Evolutionary conservation across 345 rosid species (phyloP), one percentile per base, ranked within the genome.

Genomic region (Eucalyptus erythrocorys): DNA sequence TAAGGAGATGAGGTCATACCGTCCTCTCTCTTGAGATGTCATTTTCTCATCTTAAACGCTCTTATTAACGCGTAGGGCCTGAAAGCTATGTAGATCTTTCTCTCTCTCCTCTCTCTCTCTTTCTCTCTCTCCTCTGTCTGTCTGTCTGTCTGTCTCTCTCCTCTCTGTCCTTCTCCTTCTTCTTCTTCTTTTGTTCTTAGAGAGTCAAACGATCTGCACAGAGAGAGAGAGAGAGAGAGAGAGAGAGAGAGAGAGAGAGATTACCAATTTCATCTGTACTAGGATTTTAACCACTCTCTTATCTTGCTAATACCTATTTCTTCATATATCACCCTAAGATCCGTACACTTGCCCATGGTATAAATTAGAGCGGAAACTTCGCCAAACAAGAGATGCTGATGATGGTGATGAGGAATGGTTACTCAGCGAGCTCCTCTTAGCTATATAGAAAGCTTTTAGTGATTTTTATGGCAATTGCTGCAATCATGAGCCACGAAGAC

Each of bases 401-500:
- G 37, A 85, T 49, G 51, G 47, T 86, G 47, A 34, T 86, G 84
- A 76, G 42, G 84, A 76, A 40, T 40, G 84, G 84, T 47, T 32
- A 43, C 87, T 34, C 55, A 14, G 53, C 13, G n/a, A 37, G 30
- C 43, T 47, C 85, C 80, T 82, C 53, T 45, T n/a, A 55, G 76
- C 57, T 57, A 34, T 34, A 55, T 66, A 6, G 24, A 42, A 89
- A 88, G 93, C 59, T 47, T 27, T 13, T 43, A 22, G 30, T 53
- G 43, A 50, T 50, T 43, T 91, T 91, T 93, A 95, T 95, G 98
- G 96, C 96, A 93, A 91, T 95, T 90, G 94, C 94, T 90, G 89
- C 94, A 87, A 90, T 90, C 93, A 95, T 95, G 95, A 94, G 95
- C 93, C 93, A 91, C 42, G 91, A 89, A 32, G 86, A 88, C 89